Evolutionary conservation across 345 rosid species (phyloP), one percentile per base, ranked within the genome.

Genomic region (Diplotaxis tenuifolia): DNA sequence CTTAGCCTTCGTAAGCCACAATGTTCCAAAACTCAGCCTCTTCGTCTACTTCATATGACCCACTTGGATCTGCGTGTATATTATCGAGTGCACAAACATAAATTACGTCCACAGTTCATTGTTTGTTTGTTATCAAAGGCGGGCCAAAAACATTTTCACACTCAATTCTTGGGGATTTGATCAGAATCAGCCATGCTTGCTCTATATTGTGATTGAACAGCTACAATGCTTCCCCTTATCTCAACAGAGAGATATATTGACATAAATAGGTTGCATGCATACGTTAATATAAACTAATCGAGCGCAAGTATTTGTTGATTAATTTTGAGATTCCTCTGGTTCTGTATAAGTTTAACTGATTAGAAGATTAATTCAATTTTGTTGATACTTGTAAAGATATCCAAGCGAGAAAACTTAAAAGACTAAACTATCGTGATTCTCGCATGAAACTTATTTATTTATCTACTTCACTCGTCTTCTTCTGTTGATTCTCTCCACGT

Each of bases 191-290:
- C 2, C 76, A 20, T 6, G 64, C 47, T 52, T 54, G 0, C 29
- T 72, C 57, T 36, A 21, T 62, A 23, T 72, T 19, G 12, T 19
- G 70, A 12, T 64, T 23, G 29, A 64, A 54, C n/a, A 54, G 70
- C 64, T 2, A 64, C 2, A 18, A 64, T 54, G 56, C 57, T 40
- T 18, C 64, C 64, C 70, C 0, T 23, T 28, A n/a, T 64, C 76
- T 40, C 15, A 55, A 3, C 2, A 8, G n/a, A 45, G 50, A 36
- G 42, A 11, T 36, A 14, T 10, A 36, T 36, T 36, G 42, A 36
- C 42, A 36, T 36, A 36, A 36, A 36, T 36, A 36, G 4, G 42
- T 36, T 36, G 42, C 42, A 36, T 36, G n/a, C n/a, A n/a, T n/a
- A 34, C 40, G 2, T 9, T 34, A 9, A 34, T 34, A 34, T 34